Conservation (phyloP, 139 green algal genomes). For the Chlorella ohadii region DNA sequence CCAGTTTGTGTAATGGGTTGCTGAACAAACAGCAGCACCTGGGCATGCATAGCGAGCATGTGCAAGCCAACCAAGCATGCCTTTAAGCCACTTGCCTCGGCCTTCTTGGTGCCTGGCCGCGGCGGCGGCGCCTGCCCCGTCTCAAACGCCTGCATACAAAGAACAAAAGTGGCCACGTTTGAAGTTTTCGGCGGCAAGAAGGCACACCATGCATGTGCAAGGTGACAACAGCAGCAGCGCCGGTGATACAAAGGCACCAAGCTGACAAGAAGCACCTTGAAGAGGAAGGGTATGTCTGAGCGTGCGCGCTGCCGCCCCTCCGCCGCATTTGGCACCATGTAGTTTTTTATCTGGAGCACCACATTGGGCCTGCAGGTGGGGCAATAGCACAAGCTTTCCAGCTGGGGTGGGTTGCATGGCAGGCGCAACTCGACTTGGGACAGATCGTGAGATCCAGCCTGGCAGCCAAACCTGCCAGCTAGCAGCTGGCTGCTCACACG, state of each 20-base stretch:
- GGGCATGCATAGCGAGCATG: neutral
- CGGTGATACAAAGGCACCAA: no score
- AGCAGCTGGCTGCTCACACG: no score
- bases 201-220: no score
- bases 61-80: neutral
- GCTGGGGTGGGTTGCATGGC: no score
- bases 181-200: no score
- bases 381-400: neutral
- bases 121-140: slow-evolving; percentile 77
- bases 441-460: no score
- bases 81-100: slow-evolving; percentile 37
- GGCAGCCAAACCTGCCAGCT: no score
- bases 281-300: slow-evolving; percentile 86
- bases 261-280: slow-evolving; percentile 58
- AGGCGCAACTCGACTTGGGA: no score
- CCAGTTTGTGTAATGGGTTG: no score
- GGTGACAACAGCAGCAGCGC: no score
- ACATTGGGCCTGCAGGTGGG: slow-evolving; percentile 39
- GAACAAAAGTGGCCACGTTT: no score
- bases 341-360: slow-evolving; percentile 47
- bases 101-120: slow-evolving; percentile 62
- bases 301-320: slow-evolving; percentile 53
- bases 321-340: slow-evolving; percentile 14
- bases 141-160: slow-evolving; percentile 73
- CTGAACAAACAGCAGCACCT: neutral